Evolutionary conservation across 2,329 filamentous ascomycete species (phyloP).

Genomic region (Botryotinia globosa): DNA sequence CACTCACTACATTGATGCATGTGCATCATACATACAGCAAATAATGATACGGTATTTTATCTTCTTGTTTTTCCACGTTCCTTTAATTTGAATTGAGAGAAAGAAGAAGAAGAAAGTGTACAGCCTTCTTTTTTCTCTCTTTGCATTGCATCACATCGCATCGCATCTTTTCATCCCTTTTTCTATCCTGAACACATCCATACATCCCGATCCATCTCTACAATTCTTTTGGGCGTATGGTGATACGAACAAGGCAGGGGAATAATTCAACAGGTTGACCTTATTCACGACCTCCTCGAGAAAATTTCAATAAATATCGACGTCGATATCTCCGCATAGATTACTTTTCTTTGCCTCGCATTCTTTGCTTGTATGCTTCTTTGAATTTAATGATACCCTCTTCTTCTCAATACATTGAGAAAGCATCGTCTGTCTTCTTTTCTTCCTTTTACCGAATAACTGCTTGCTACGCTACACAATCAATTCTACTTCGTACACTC

Average conservation of each 20-base stretch:
- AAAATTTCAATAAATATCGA: slow-evolving; percentile 9
- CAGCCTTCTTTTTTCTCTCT: slow-evolving; percentile 2
- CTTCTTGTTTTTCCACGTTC: slow-evolving; percentile 6
- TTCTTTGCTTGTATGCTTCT: not conserved
- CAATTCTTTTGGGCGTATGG: not conserved
- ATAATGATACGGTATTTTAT: not conserved
- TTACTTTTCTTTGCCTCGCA: not conserved
- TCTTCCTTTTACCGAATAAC: slow-evolving; percentile 30
- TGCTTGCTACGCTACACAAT: slow-evolving; percentile 32
- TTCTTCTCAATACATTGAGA: slow-evolving; percentile 26
- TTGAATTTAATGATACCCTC: slow-evolving; percentile 35
- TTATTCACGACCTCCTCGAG: not conserved
- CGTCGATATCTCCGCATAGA: slow-evolving; percentile 1
- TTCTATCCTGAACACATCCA: not conserved
- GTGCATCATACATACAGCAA: slow-evolving; percentile 12
- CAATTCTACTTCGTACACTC: slow-evolving; percentile 23
- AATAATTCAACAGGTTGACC: not conserved
- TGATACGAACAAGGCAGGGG: not conserved
- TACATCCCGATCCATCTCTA: not conserved
- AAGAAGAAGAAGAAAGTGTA: not conserved
- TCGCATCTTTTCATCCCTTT: not conserved
- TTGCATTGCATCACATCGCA: not conserved
- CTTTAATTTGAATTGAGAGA: not conserved
- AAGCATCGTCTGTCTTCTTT: slow-evolving; percentile 30
- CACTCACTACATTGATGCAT: not conserved